Evolutionary conservation across 352 stramenopile genomes (phyloP), one percentile per base, ranked within the genome.

Genomic region (Globisporangium spiculum): DNA sequence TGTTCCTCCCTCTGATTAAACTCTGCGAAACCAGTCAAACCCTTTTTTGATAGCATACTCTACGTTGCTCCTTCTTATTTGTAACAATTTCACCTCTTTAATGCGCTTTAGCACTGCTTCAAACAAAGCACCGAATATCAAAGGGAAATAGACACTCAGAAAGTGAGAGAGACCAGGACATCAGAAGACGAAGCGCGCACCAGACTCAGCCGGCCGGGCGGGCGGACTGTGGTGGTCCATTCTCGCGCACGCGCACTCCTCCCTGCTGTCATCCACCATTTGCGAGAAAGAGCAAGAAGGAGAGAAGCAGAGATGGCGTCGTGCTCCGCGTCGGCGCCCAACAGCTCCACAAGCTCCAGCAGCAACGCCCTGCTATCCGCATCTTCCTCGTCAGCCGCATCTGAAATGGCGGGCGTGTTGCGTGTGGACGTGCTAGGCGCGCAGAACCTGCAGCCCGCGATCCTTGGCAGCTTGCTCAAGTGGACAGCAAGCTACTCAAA

Each of bases 401-500:
- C n/a, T 14, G 65, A 69, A 14, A 64, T 65, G 20, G 83, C 81
- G 0, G 83, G 83, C 32, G 58, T 79, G 46, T 63, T 92, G n/a
- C 81, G 74, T 26, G 79, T 92, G 10, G 83, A 92, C 54, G 71
- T 90, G 44, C 58, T 89, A 2, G 71, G 75, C 24, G 83, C 83
- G n/a, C 79, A 81, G 18, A 89, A 87, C 50, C 65, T 92, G 27
- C 73, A 74, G 34, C 78, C 81, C 1, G 83, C 83, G n/a, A 78
- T 92, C 54, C 60, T 90, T 2, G 83, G 83, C 27, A 89, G 78
- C 60, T 48, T 92, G 56, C 71, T 92, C 66, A 89, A 86, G 34
- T 92, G 83, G 83, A 88, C 81, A 9, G 72, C 83, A 2, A 89
- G 75, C 60, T 90, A 85, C 69, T 81, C 83, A 18, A 92, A 90